A percentile compares a stretch with the other conserved stretches of the same genome.
Evolutionary conservation across 2,329 filamentous ascomycete genomes (phyloP).

Genomic region (Xylaria sp.): DNA sequence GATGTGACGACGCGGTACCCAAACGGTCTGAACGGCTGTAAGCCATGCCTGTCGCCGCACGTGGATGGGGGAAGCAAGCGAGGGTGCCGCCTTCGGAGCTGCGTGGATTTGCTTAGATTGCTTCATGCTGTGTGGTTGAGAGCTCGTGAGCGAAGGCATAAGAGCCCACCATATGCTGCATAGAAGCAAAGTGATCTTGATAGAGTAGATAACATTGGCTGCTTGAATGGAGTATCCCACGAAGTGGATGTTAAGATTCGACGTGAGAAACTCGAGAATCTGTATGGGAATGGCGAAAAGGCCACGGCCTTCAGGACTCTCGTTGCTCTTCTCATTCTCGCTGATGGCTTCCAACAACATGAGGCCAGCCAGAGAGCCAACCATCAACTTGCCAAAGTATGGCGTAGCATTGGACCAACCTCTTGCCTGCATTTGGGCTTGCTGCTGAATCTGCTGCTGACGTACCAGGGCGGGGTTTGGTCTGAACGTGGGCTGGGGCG

Average conservation of each 20-base stretch:
- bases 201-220: conserved; percentile 42
- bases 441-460: conserved; percentile 51
- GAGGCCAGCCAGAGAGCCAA: conserved; percentile 82
- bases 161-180: conserved; percentile 52
- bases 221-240: conserved; percentile 48
- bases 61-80: conserved; percentile 74
- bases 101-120: conserved; percentile 35
- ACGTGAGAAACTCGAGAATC: conserved; percentile 46
- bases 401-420: conserved; percentile 51
- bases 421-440: conserved; percentile 44
- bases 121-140: conserved; percentile 50
- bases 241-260: conserved; percentile 46
- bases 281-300: conserved; percentile 60
- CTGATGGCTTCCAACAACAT: conserved; percentile 84
- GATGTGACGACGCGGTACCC: conserved; percentile 83
- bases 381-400: conserved; percentile 75
- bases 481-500: conserved; percentile 34
- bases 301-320: conserved; percentile 60
- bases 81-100: conserved; percentile 54
- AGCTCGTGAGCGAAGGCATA: conserved; percentile 49
- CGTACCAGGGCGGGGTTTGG: conserved; percentile 43
- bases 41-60: conserved; percentile 87
- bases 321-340: conserved; percentile 59
- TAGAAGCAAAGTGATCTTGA: conserved; percentile 49
- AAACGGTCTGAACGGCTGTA: conserved; percentile 86